Percentiles rank a stretch among this genome's conserved stretches.
Evolutionary conservation across 2,329 filamentous ascomycete species (phyloP).

Genomic region (Magnaporthiopsis poae): DNA sequence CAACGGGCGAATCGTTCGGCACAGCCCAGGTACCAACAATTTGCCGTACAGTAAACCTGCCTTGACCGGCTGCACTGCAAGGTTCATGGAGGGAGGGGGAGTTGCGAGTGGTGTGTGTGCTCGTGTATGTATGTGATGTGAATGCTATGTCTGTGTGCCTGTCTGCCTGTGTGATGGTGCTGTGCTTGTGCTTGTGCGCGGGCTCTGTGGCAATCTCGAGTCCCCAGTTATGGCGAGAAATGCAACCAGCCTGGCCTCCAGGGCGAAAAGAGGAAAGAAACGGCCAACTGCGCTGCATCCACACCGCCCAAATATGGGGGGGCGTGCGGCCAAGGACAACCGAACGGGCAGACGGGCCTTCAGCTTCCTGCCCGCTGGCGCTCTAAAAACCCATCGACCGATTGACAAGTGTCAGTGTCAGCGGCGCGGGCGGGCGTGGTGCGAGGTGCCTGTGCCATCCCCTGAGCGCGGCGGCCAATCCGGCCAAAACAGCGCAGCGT

Average conservation of each 20-base stretch:
- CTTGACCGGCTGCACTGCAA: neutral
- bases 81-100: neutral
- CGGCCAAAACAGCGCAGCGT: slow-evolving; percentile 4
- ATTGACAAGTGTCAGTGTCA: slow-evolving; percentile 6
- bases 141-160: neutral
- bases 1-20: neutral
- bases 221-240: neutral
- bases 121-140: neutral
- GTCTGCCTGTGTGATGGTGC: neutral
- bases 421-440: neutral
- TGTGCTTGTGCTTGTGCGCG: too few relatives aligned
- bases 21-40: neutral
- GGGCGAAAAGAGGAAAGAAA: neutral
- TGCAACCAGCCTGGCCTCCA: neutral
- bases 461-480: slow-evolving; percentile 3
- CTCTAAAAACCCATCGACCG: neutral
- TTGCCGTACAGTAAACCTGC: neutral
- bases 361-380: neutral
- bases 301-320: neutral
- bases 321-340: neutral
- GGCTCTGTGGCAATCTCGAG: neutral
- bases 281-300: neutral
- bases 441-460: neutral
- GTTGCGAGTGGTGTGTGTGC: neutral
- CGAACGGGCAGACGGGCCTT: neutral